Evolutionary conservation across 768 basidiomycete genomes (phyloP).

Genomic region (Gloeopeniophorella convolvens): DNA sequence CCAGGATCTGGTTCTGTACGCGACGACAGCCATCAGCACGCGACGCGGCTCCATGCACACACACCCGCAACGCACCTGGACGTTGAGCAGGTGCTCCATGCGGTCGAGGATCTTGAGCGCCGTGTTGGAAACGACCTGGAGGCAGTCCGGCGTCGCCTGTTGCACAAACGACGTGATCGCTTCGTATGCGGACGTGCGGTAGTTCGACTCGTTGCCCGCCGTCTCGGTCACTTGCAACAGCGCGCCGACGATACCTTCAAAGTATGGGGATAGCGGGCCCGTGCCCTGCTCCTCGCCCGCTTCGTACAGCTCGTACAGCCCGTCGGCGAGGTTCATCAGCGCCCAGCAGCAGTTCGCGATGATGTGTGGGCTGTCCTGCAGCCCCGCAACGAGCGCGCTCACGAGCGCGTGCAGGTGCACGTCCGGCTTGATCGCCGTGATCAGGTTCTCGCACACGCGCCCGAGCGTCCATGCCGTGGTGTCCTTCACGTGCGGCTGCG

Average conservation of each 20-base stretch:
- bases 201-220: conserved; percentile 86
- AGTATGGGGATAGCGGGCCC: conserved; percentile 80
- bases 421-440: conserved; percentile 82
- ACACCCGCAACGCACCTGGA: conserved; percentile 53
- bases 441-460: conserved; percentile 85
- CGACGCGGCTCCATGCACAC: background rate
- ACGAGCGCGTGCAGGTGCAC: conserved; percentile 81
- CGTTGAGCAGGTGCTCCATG: conserved; percentile 79
- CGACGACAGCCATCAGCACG: background rate
- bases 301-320: conserved; percentile 68
- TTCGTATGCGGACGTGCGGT: conserved; percentile 92
- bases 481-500: conserved; percentile 84
- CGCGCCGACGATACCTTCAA: conserved; percentile 78
- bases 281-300: conserved; percentile 45
- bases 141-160: conserved; percentile 72
- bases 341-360: conserved; percentile 95
- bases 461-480: conserved; percentile 98
- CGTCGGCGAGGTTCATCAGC: conserved; percentile 91
- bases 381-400: conserved; percentile 72
- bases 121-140: conserved; percentile 77
- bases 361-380: conserved; percentile 78
- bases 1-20: conserved; percentile 81
- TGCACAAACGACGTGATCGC: conserved; percentile 85
- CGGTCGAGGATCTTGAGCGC: conserved; percentile 76
- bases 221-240: conserved; percentile 84